These are phyloP conservation scores for Epichloe baconii DNA, from an alignment of 2,329 filamentous ascomycete species.

Conservation along the genomic window DNA sequence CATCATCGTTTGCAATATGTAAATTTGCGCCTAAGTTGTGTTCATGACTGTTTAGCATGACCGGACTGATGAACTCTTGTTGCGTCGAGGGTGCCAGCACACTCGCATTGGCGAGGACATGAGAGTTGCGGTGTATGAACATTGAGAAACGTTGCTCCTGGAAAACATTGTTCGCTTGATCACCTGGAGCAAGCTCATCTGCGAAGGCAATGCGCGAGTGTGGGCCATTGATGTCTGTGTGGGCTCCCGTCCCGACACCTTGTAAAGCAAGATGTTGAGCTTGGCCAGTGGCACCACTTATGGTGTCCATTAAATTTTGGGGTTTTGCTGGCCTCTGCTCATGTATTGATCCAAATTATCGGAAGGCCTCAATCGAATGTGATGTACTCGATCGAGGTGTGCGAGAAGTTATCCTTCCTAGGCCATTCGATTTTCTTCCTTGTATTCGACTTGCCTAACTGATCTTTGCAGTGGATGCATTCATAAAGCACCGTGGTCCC, in stretches of 20 bases:
- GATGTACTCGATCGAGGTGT: slow-evolving; percentile 61
- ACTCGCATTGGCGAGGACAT: background rate
- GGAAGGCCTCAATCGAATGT: slow-evolving; percentile 20
- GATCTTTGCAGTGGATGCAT: slow-evolving; percentile 6
- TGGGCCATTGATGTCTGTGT: background rate
- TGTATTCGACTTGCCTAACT: slow-evolving; percentile 12
- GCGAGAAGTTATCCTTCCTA: slow-evolving; percentile 74
- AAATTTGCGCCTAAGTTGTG: background rate
- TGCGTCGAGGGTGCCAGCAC: background rate
- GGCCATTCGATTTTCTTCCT: slow-evolving; percentile 54
- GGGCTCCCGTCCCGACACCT: slow-evolving; percentile 4
- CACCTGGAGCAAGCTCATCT: background rate
- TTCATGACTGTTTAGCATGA: background rate
- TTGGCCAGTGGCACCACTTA: background rate
- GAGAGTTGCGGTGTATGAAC: background rate
- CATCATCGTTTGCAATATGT: background rate
- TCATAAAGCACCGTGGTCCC: slow-evolving; percentile 7
- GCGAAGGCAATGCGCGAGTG: background rate
- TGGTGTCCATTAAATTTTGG: slow-evolving; percentile 3
- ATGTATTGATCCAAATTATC: slow-evolving; percentile 26
- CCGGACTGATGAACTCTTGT: background rate
- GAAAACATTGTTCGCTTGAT: background rate
- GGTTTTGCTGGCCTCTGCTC: slow-evolving; percentile 3
- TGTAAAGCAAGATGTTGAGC: slow-evolving; percentile 4
- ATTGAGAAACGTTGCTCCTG: background rate